Percentiles rank a stretch among this genome's conserved stretches.
phyloP scores from a whole-genome alignment of 139 green algal species.

The Asterochloris sp. region DNA sequence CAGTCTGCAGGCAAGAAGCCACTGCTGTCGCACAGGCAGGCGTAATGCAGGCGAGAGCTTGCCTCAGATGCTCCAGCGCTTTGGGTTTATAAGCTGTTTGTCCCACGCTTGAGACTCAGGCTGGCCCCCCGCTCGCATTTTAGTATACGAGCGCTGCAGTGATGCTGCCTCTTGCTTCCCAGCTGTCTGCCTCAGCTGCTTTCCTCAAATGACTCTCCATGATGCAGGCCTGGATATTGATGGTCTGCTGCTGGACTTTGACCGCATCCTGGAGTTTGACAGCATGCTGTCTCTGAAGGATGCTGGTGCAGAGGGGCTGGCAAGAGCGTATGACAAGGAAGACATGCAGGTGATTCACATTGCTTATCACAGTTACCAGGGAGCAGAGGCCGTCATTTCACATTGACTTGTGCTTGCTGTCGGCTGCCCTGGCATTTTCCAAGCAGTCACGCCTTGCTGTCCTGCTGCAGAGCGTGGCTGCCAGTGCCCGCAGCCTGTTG shows the following conservation, averaged over 20 bases:
- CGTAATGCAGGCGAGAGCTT: background rate
- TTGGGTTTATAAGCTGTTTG: background rate
- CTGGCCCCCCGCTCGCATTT: background rate
- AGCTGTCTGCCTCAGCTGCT: background rate
- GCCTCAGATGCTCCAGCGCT: too few species aligned
- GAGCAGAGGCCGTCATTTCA: background rate
- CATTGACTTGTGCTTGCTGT: background rate
- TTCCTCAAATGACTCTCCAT: background rate
- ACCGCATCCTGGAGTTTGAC: conserved; percentile 28
- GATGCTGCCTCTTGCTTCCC: background rate
- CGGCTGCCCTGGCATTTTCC: too few species aligned
- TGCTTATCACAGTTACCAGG: background rate
- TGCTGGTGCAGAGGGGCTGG: background rate
- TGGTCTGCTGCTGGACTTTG: conserved; percentile 35
- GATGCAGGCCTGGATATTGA: conserved; percentile 17
- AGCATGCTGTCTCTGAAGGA: background rate
- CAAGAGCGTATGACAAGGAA: background rate
- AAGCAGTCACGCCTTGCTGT: background rate
- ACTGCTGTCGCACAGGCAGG: background rate
- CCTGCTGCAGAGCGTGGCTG: conserved; percentile 7
- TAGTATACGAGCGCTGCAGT: background rate
- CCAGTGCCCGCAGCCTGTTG: conserved; percentile 24
- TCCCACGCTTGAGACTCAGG: background rate
- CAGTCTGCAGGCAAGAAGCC: background rate
- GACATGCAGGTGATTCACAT: too few species aligned